phyloP scores from a whole-genome alignment of 192 early-diverging fungal species.

The Entomortierella lignicola region DNA sequence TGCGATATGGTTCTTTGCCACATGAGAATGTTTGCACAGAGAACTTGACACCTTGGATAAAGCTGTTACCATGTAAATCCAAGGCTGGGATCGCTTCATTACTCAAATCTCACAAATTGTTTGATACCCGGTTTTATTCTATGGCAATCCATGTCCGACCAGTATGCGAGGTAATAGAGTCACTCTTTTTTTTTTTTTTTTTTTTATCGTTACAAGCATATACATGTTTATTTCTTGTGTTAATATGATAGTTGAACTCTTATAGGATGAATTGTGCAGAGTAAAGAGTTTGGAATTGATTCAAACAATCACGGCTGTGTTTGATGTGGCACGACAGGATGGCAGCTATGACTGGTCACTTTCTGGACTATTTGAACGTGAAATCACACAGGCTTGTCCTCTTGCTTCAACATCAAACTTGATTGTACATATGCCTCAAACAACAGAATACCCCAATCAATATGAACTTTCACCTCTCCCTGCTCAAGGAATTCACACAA shows the following conservation, averaged over 20 bases:
- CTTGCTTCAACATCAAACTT: constrained; percentile 60
- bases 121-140: constrained; percentile 91
- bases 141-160: constrained; percentile 81
- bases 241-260: too few relatives aligned
- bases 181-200: constrained; percentile 8
- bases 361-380: constrained; percentile 58
- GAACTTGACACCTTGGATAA: constrained; percentile 98
- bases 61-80: constrained; percentile 93
- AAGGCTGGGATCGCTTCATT: constrained; percentile 90
- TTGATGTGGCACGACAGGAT: constrained; percentile 75
- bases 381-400: constrained; percentile 61
- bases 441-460: constrained; percentile 10
- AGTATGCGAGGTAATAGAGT: constrained; percentile 54
- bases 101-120: constrained; percentile 92
- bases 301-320: constrained; percentile 84
- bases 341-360: constrained; percentile 66
- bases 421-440: constrained; percentile 52
- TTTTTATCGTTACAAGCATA: too few relatives aligned
- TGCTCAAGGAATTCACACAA: constrained; percentile 10
- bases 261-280: constrained; percentile 59
- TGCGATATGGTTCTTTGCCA: constrained; percentile 85
- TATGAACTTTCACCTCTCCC: constrained; percentile 20
- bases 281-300: constrained; percentile 67
- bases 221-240: too few relatives aligned
- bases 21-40: constrained; percentile 98